Evolutionary conservation across 2,329 filamentous ascomycete genomes (phyloP).

Genomic region (Penicillium griseofulvum): DNA sequence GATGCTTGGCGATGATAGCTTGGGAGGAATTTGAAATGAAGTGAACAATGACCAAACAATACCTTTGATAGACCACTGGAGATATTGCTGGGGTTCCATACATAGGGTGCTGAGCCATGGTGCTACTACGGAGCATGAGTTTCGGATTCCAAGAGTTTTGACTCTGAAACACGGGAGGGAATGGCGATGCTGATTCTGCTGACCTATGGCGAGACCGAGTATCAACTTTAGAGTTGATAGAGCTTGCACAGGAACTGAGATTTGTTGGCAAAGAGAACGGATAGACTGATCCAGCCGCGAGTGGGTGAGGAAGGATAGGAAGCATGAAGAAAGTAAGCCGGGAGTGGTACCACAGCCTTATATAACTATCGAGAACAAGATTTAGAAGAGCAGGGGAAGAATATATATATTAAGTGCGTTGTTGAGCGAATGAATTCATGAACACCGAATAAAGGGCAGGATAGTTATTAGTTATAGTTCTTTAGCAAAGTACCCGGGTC

Average conservation of each 20-base stretch:
- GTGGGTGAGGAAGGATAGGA: constrained; percentile 28
- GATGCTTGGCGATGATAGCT: constrained; percentile 10
- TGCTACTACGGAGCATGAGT: constrained; percentile 29
- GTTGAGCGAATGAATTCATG: background rate
- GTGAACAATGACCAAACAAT: constrained; percentile 18
- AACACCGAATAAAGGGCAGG: background rate
- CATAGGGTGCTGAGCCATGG: constrained; percentile 31
- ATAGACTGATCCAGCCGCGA: constrained; percentile 33
- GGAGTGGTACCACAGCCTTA: constrained; percentile 1
- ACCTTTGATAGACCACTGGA: constrained; percentile 41
- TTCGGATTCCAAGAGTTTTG: constrained; percentile 5
- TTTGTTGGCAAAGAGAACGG: constrained; percentile 32
- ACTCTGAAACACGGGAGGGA: background rate
- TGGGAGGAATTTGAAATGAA: constrained; percentile 6
- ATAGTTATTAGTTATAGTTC: background rate
- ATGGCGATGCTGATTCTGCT: constrained; percentile 24
- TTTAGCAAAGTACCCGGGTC: constrained; percentile 5
- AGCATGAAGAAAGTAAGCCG: constrained; percentile 29
- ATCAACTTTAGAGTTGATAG: constrained; percentile 32
- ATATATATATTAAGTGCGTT: background rate
- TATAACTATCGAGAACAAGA: background rate
- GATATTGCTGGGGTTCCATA: constrained; percentile 29
- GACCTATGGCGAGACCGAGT: constrained; percentile 37
- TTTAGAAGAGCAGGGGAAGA: background rate
- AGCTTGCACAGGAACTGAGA: constrained; percentile 30